Conservation (phyloP, 225 moss, liverwort and hornwort species). For the Marchantia paleacea region DNA sequence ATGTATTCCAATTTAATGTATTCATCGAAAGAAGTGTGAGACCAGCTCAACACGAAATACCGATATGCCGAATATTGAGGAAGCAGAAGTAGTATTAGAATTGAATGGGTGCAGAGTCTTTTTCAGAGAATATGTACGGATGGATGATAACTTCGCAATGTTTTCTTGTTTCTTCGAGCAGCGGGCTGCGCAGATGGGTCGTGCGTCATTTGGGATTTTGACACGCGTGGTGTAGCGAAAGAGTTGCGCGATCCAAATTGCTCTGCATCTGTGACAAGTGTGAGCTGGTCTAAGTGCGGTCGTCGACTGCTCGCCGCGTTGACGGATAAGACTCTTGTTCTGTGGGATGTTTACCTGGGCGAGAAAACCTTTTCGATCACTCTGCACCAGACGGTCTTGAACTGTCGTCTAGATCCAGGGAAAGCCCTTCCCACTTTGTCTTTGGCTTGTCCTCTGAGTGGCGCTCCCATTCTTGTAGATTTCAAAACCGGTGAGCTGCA, state of each 20-base stretch:
- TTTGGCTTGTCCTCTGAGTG: slow-evolving; percentile 84
- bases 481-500: slow-evolving; percentile 46
- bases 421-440: slow-evolving; percentile 60
- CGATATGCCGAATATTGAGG: neutral
- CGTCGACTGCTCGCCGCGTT: slow-evolving; percentile 79
- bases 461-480: slow-evolving; percentile 77
- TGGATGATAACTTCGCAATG: neutral
- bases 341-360: slow-evolving; percentile 93
- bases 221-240: slow-evolving; percentile 94
- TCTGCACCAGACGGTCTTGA: slow-evolving; percentile 72
- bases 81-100: neutral
- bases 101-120: neutral
- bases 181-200: slow-evolving; percentile 93
- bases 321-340: slow-evolving; percentile 70
- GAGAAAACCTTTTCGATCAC: slow-evolving; percentile 47
- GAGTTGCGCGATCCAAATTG: slow-evolving; percentile 76
- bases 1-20: neutral
- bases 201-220: slow-evolving; percentile 96
- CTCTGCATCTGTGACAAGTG: slow-evolving; percentile 68
- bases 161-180: slow-evolving; percentile 21
- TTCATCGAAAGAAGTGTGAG: neutral
- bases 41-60: neutral
- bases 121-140: too few species aligned
- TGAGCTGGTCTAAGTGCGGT: slow-evolving; percentile 99
- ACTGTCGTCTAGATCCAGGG: slow-evolving; percentile 87